Conservation (phyloP, 1,284 basidiomycete species). For the Heterobasidion occidentale region DNA sequence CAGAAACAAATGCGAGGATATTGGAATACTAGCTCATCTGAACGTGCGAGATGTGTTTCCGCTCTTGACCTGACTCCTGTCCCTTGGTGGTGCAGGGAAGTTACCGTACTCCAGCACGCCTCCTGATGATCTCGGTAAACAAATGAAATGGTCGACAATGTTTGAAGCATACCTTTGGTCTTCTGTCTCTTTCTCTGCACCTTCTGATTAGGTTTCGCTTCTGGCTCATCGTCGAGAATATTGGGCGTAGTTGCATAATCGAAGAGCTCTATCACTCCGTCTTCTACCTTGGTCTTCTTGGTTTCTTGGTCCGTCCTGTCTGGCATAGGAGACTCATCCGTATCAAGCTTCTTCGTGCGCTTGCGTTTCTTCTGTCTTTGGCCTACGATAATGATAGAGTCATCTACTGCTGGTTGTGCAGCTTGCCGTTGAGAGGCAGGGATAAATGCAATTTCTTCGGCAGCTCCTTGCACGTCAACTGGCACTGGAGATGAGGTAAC, state of each 20-base stretch:
- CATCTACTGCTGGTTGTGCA: conserved; percentile 29
- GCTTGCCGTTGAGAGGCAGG: conserved; percentile 43
- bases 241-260: conserved; percentile 73
- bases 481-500: not conserved
- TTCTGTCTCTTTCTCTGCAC: conserved; percentile 41
- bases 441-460: conserved; percentile 63
- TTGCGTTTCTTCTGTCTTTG: conserved; percentile 58
- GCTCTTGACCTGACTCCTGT: conserved; percentile 56
- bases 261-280: conserved; percentile 42
- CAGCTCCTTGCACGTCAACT: not conserved
- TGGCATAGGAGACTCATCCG: conserved; percentile 10
- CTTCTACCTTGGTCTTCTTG: conserved; percentile 20
- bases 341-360: conserved; percentile 26
- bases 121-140: no score
- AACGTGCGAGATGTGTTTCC: conserved; percentile 71
- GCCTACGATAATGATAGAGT: conserved; percentile 67
- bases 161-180: conserved; percentile 31
- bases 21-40: conserved; percentile 26
- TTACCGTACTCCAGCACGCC: conserved; percentile 39
- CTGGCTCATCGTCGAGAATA: conserved; percentile 63
- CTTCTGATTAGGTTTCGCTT: conserved; percentile 25
- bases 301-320: conserved; percentile 1
- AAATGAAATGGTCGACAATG: no score
- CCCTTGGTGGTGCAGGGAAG: conserved; percentile 62
- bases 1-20: not conserved